Evolutionary conservation across 495 filamentous ascomycete genomes (phyloP).

Genomic region (Evansstolkia leycettana): DNA sequence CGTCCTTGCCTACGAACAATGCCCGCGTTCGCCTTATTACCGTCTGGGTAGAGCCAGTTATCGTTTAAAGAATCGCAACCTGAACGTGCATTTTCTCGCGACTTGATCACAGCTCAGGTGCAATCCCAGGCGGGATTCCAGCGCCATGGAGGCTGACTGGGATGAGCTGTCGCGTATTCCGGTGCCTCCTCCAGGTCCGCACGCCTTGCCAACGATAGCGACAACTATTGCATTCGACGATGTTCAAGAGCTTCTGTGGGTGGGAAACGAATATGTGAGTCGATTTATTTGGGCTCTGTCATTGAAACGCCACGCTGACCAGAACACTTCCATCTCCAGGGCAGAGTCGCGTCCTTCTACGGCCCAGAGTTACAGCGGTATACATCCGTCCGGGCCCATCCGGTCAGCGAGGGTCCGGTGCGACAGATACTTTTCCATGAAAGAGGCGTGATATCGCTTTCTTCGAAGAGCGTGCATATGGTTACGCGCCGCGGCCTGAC

Average conservation of each 20-base stretch:
- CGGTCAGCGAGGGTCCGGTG: slow-evolving; percentile 53
- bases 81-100: not conserved
- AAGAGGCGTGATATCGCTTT: slow-evolving; percentile 70
- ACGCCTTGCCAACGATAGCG: slow-evolving; percentile 50
- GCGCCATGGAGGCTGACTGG: slow-evolving; percentile 37
- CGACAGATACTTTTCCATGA: slow-evolving; percentile 79
- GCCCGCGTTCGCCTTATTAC: slow-evolving; percentile 20
- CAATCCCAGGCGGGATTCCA: slow-evolving; percentile 8
- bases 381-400: slow-evolving; percentile 65
- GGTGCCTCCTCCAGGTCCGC: slow-evolving; percentile 52
- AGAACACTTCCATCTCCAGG: slow-evolving; percentile 33
- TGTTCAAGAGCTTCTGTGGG: slow-evolving; percentile 80
- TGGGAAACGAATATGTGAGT: slow-evolving; percentile 76
- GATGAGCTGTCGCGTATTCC: slow-evolving; percentile 57
- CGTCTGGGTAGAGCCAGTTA: slow-evolving; percentile 17
- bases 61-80: slow-evolving; percentile 4
- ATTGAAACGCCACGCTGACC: not conserved
- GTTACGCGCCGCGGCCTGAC: slow-evolving; percentile 65
- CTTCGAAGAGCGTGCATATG: slow-evolving; percentile 72
- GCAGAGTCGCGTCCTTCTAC: slow-evolving; percentile 75
- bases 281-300: not conserved
- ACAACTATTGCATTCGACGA: slow-evolving; percentile 78
- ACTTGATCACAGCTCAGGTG: slow-evolving; percentile 1
- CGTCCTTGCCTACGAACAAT: slow-evolving; percentile 23
- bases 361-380: slow-evolving; percentile 67